These are phyloP conservation scores for Coniochaeta prunicola DNA, from an alignment of 2,329 filamentous ascomycete genomes.

Conservation along the genomic window DNA sequence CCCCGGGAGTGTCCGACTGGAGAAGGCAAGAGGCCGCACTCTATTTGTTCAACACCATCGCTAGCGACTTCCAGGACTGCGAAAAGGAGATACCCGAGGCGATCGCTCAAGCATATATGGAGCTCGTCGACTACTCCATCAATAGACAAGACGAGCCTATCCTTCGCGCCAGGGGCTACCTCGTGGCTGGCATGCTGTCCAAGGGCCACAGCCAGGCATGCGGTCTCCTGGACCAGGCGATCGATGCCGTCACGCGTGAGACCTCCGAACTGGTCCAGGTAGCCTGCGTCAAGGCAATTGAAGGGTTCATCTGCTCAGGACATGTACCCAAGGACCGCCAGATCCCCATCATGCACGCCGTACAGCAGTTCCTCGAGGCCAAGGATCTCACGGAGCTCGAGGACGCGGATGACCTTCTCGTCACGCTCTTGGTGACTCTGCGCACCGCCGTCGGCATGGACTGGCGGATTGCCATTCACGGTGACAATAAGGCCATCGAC, in stretches of 20 bases:
- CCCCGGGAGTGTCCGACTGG: conserved; percentile 44
- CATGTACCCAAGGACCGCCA: conserved; percentile 50
- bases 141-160: conserved; percentile 63
- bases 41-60: conserved; percentile 76
- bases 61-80: conserved; percentile 76
- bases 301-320: conserved; percentile 53
- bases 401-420: conserved; percentile 86
- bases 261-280: conserved; percentile 85
- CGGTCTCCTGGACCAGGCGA: conserved; percentile 61
- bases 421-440: conserved; percentile 81
- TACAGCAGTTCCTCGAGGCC: conserved; percentile 66
- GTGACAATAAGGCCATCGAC: conserved; percentile 67
- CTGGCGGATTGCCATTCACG: conserved; percentile 63
- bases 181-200: conserved; percentile 75
- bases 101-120: conserved; percentile 66
- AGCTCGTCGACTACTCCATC: conserved; percentile 73
- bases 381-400: conserved; percentile 79
- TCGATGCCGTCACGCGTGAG: conserved; percentile 69
- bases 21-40: conserved; percentile 70
- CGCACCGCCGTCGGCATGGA: conserved; percentile 78
- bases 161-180: conserved; percentile 77
- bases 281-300: conserved; percentile 79
- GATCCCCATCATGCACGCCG: conserved; percentile 49
- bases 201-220: conserved; percentile 59
- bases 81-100: conserved; percentile 63